Evolutionary conservation across 306 rosid genomes (phyloP).

Genomic region (Phaseolus lunatus): DNA sequence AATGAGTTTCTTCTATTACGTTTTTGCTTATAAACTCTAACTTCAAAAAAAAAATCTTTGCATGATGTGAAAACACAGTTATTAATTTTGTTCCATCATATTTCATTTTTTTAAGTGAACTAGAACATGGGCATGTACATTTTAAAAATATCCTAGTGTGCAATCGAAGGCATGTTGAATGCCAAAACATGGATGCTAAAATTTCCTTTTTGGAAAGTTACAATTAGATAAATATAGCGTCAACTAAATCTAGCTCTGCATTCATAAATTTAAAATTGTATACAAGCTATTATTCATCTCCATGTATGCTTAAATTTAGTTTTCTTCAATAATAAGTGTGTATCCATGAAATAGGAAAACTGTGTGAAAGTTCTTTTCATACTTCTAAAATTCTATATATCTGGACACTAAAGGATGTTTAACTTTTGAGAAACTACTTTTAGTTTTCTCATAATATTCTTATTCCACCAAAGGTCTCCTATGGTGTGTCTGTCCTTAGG

Average conservation of each 20-base stretch:
- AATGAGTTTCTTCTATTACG: slow-evolving; percentile 30
- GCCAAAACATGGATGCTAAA: not conserved
- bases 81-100: not conserved
- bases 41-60: slow-evolving; percentile 26
- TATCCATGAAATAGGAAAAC: slow-evolving; percentile 7
- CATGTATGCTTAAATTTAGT: slow-evolving; percentile 10
- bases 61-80: not conserved
- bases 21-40: slow-evolving; percentile 31
- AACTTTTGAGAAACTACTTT: slow-evolving; percentile 14
- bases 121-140: slow-evolving; percentile 8
- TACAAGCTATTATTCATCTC: not conserved
- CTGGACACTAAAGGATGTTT: slow-evolving; percentile 11
- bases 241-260: not conserved
- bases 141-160: slow-evolving; percentile 8
- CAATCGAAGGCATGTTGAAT: slow-evolving; percentile 20
- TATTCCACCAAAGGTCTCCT: slow-evolving; percentile 20
- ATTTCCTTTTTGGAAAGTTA: not conserved
- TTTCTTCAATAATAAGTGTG: not conserved
- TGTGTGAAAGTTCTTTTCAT: not conserved
- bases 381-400: not conserved
- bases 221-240: not conserved
- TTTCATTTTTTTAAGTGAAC: slow-evolving; percentile 34
- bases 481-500: slow-evolving; percentile 19
- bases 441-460: slow-evolving; percentile 13
- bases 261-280: slow-evolving; percentile 32